These are phyloP conservation scores for Kandelia obovata DNA, from an alignment of 345 rosid genomes.

Conservation along the genomic window DNA sequence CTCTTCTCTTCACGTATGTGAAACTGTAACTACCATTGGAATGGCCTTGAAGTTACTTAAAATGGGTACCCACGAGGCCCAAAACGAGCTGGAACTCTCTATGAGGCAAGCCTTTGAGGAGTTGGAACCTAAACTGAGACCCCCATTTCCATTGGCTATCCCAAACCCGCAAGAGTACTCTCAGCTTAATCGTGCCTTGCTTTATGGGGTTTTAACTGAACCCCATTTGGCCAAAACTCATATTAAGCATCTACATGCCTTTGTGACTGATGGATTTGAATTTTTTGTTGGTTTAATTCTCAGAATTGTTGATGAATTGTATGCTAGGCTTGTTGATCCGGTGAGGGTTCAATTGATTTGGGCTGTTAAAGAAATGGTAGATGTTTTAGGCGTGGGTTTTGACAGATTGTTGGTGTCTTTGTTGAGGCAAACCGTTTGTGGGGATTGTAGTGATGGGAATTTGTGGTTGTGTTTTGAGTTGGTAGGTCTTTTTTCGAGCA, in stretches of 20 bases:
- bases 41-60: slow-evolving; percentile 48
- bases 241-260: slow-evolving; percentile 62
- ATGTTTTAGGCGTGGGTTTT: slow-evolving; percentile 54
- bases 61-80: slow-evolving; percentile 37
- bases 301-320: slow-evolving; percentile 48
- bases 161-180: slow-evolving; percentile 50
- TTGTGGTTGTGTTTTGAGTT: slow-evolving; percentile 73
- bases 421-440: slow-evolving; percentile 59
- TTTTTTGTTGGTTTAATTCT: slow-evolving; percentile 45
- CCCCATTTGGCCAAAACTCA: slow-evolving; percentile 43
- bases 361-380: slow-evolving; percentile 60
- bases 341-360: slow-evolving; percentile 58
- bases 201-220: slow-evolving; percentile 55
- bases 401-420: slow-evolving; percentile 49
- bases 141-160: slow-evolving; percentile 56
- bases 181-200: slow-evolving; percentile 56
- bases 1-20: too few relatives aligned
- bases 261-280: slow-evolving; percentile 67
- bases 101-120: slow-evolving; percentile 54
- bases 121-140: slow-evolving; percentile 43
- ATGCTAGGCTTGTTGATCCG: slow-evolving; percentile 50
- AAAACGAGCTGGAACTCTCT: slow-evolving; percentile 52
- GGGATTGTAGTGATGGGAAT: slow-evolving; percentile 69
- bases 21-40: not conserved
- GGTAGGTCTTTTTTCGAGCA: slow-evolving; percentile 40